Base-by-base conservation (phyloP, 78 protist species). In the Tieghemostelium lacteum region DNA sequence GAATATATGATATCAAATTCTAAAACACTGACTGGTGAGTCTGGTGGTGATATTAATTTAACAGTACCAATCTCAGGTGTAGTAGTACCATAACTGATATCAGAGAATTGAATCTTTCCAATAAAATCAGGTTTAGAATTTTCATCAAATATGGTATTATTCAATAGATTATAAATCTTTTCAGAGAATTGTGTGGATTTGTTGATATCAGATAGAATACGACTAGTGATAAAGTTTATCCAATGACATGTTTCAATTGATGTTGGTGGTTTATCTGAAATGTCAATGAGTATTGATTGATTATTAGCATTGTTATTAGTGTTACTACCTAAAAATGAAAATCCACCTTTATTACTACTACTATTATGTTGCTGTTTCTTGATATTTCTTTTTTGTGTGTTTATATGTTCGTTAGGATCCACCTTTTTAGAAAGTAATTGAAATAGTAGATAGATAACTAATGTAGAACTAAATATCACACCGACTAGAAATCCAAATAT, bases 31-130 rank as follows among this genome's bases (percentile, higher is more conserved):
- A 54, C 72, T 36, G 88, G 31, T 66, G 77, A 40, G 50, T 83
- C 69, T 24, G 40, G 70, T 69, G 77, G 77, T 37, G 78, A 57
- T 12, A 66, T 45, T 19, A 83, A 42, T 42, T 58, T 83, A 42
- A 83, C 50, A 10, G 62, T 83, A 69, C 89, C 78, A 57, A 83
- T 57, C 62, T 83, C 89, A 39, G 89, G 89, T 69, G 89, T 83
- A 10, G 89, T 83, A 3, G 89, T 17, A 10, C 89, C 89, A 31
- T 63, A 57, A 55, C 42, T 55, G 17, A 83, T 69, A 83, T 83
- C 89, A 14, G 89, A 83, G 33, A 83, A 83, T 55, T 40, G 31
- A 22, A 69, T 19, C 28, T 83, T 83, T 58, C 89, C 89, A n/a
- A 83, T 36, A 22, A 69, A 83, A 69, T 83, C 89, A 14, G 89